Conservation (phyloP, 495 filamentous ascomycete species). For the Bacidia rubella region DNA sequence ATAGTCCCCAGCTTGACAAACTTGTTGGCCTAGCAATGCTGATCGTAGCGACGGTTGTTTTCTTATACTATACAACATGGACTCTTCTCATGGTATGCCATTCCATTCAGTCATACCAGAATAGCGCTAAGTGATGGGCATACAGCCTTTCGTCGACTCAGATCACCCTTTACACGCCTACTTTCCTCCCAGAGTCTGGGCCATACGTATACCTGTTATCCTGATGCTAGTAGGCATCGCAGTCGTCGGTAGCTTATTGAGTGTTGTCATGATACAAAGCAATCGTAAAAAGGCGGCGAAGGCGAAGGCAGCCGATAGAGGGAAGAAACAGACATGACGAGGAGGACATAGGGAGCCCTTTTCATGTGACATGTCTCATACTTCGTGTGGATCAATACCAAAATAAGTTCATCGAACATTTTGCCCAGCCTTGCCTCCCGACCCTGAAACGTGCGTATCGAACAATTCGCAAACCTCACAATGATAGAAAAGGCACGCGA, state of each 20-base stretch:
- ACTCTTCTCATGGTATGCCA: slow-evolving; percentile 79
- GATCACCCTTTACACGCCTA: slow-evolving; percentile 86
- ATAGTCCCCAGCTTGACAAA: slow-evolving; percentile 64
- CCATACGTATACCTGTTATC: slow-evolving; percentile 95
- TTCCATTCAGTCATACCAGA: background rate
- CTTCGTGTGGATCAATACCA: background rate
- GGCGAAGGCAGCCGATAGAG: slow-evolving; percentile 58
- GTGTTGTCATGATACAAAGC: slow-evolving; percentile 97
- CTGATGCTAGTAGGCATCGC: slow-evolving; percentile 82
- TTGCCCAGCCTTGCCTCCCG: too few relatives aligned
- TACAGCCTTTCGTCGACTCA: slow-evolving; percentile 87
- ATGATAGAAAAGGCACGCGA: too few relatives aligned
- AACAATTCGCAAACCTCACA: too few relatives aligned
- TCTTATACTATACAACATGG: slow-evolving; percentile 98
- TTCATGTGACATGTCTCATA: background rate
- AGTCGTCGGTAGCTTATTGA: slow-evolving; percentile 90
- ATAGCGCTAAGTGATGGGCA: background rate
- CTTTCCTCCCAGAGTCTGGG: slow-evolving; percentile 97
- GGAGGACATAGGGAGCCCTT: background rate
- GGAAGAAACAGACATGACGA: slow-evolving; percentile 47
- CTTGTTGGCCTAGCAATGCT: slow-evolving; percentile 96
- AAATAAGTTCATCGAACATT: background rate
- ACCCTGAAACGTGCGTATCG: too few relatives aligned
- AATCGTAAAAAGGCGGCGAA: slow-evolving; percentile 95
- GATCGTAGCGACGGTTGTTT: slow-evolving; percentile 84